phyloP scores from a whole-genome alignment of 2,329 filamentous ascomycete genomes.

The Cytospora paraplurivora region DNA sequence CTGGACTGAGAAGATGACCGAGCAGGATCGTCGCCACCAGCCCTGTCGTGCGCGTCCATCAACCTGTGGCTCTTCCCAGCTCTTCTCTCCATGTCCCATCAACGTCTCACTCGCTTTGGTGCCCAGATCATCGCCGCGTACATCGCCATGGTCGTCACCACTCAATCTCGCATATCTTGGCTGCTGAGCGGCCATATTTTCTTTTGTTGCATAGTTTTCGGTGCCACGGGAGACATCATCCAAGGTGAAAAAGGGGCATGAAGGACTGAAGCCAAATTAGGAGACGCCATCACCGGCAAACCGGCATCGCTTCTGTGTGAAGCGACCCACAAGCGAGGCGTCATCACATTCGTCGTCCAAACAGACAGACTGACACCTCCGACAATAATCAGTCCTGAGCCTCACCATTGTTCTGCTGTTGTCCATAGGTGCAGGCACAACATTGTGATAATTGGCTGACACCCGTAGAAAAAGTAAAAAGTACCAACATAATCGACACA shows the following conservation, averaged over 20 bases:
- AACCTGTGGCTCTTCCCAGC: slow-evolving; percentile 32
- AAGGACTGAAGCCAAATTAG: not conserved
- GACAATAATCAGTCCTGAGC: not conserved
- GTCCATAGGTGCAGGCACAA: no score
- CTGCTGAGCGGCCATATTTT: slow-evolving; percentile 10
- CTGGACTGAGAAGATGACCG: slow-evolving; percentile 26
- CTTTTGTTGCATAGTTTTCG: not conserved
- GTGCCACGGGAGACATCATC: no score
- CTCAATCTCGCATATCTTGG: slow-evolving; percentile 4
- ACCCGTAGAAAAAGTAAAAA: no score
- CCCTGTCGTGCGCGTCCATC: slow-evolving; percentile 24
- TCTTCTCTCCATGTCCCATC: slow-evolving; percentile 36
- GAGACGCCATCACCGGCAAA: not conserved
- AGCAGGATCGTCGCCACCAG: slow-evolving; percentile 31
- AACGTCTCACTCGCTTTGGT: slow-evolving; percentile 34
- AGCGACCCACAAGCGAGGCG: not conserved
- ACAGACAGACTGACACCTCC: not conserved
- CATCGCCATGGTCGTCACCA: slow-evolving; percentile 24
- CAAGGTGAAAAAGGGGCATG: not conserved
- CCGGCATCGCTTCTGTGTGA: not conserved
- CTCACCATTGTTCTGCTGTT: not conserved
- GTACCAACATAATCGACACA: no score
- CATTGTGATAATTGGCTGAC: no score
- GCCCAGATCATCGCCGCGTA: slow-evolving; percentile 32
- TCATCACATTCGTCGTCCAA: not conserved